Conservation (phyloP, 805 yeast species). For the Kodamaea sagamina region DNA sequence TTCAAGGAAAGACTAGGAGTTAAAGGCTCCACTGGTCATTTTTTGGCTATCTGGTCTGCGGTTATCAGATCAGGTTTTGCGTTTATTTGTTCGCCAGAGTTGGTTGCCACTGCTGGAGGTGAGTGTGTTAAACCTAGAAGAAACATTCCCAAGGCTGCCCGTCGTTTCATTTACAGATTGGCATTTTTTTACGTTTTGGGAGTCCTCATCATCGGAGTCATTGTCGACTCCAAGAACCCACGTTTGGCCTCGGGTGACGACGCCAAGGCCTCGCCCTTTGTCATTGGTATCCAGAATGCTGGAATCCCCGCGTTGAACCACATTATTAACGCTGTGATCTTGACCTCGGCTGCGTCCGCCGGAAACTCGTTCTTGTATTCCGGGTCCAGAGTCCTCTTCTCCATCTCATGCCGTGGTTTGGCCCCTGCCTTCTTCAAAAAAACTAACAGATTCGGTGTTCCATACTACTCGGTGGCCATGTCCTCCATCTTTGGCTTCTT, state of each 20-base stretch:
- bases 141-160: slow-evolving; percentile 63
- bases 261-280: slow-evolving; percentile 69
- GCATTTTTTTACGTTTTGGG: slow-evolving; percentile 42
- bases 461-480: slow-evolving; percentile 34
- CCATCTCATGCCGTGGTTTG: slow-evolving; percentile 51
- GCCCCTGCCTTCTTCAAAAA: slow-evolving; percentile 46
- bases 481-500: slow-evolving; percentile 45
- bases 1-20: slow-evolving; percentile 29
- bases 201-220: slow-evolving; percentile 41
- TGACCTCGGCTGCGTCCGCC: slow-evolving; percentile 59
- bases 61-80: slow-evolving; percentile 29
- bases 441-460: slow-evolving; percentile 47
- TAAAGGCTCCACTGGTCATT: slow-evolving; percentile 26
- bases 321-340: slow-evolving; percentile 73
- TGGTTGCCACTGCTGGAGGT: slow-evolving; percentile 52
- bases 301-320: slow-evolving; percentile 69
- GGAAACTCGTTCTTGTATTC: slow-evolving; percentile 64
- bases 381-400: slow-evolving; percentile 62
- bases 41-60: slow-evolving; percentile 29
- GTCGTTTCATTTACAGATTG: slow-evolving; percentile 55
- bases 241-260: slow-evolving; percentile 22
- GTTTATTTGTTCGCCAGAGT: slow-evolving; percentile 49
- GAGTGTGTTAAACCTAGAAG: slow-evolving; percentile 61
- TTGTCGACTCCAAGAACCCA: slow-evolving; percentile 31
- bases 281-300: slow-evolving; percentile 74